Conservation (phyloP, 2,329 filamentous ascomycete species). For the Fusarium sp. region DNA sequence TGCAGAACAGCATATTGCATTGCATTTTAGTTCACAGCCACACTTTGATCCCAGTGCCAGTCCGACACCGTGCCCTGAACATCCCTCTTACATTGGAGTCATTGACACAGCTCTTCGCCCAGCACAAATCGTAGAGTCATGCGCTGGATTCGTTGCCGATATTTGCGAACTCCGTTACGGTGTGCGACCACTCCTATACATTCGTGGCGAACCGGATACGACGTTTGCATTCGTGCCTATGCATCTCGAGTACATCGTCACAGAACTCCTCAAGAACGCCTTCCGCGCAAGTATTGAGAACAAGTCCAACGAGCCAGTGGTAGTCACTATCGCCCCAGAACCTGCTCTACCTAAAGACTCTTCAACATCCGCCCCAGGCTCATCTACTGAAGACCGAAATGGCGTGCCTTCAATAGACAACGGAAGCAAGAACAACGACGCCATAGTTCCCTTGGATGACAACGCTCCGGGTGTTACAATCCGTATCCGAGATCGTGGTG, state of each 20-base stretch:
- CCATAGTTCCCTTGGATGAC: conserved; percentile 69
- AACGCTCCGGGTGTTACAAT: conserved; percentile 89
- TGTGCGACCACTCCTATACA: conserved; percentile 79
- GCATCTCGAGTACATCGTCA: conserved; percentile 97
- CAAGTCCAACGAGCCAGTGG: conserved; percentile 82
- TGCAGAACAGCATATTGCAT: conserved; percentile 94
- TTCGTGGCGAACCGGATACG: conserved; percentile 88
- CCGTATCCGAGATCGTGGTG: conserved; percentile 93
- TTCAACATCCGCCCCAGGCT: conserved; percentile 41
- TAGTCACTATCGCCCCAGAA: conserved; percentile 88
- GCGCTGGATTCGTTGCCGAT: conserved; percentile 90
- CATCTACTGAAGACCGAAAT: conserved; percentile 32
- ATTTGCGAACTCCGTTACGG: conserved; percentile 98
- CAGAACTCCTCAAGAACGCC: conserved; percentile 94
- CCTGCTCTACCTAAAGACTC: conserved; percentile 54
- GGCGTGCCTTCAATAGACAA: conserved; percentile 39
- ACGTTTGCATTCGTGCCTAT: conserved; percentile 94
- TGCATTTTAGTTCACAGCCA: conserved; percentile 79
- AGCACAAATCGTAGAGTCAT: conserved; percentile 81
- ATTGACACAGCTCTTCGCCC: conserved; percentile 92
- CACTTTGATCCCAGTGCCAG: conserved; percentile 69
- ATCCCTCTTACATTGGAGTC: conserved; percentile 85
- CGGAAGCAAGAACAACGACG: conserved; percentile 57
- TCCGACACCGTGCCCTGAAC: conserved; percentile 62
- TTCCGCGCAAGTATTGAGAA: conserved; percentile 93